Percentiles rank a stretch among this genome's conserved stretches.
Conservation (phyloP, 768 basidiomycete genomes). For the Amanita rubescens region DNA sequence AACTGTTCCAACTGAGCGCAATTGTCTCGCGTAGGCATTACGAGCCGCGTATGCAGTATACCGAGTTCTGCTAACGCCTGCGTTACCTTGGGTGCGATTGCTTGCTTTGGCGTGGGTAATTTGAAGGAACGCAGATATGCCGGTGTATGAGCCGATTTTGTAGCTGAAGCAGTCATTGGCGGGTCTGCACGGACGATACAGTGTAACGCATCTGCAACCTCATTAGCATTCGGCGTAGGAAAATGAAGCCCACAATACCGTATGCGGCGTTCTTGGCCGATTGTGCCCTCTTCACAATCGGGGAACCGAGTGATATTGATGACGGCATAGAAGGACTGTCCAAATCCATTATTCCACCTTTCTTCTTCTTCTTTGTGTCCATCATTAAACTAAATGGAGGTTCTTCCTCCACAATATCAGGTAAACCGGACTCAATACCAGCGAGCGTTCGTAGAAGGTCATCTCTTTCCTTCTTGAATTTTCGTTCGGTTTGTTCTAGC, state of each 20-base stretch:
- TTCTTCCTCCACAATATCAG: constrained; percentile 69
- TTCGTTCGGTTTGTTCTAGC: constrained; percentile 88
- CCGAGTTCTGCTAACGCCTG: constrained; percentile 74
- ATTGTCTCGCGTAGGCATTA: constrained; percentile 92
- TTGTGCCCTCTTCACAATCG: constrained; percentile 34
- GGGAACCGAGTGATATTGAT: constrained; percentile 21
- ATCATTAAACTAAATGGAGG: constrained; percentile 35
- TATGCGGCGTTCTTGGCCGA: constrained; percentile 51
- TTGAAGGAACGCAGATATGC: constrained; percentile 85
- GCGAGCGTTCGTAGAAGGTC: constrained; percentile 77
- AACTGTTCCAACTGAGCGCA: constrained; percentile 66
- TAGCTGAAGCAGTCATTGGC: constrained; percentile 42
- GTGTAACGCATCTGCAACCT: constrained; percentile 49
- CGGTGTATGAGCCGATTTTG: constrained; percentile 73
- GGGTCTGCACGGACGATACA: constrained; percentile 69
- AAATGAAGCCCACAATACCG: constrained; percentile 31
- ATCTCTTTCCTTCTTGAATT: constrained; percentile 83
- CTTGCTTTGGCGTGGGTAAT: constrained; percentile 70
- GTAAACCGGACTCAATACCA: constrained; percentile 82
- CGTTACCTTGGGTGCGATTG: constrained; percentile 67
- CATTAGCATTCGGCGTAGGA: neutral
- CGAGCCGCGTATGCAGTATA: constrained; percentile 63
- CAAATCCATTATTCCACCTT: constrained; percentile 30
- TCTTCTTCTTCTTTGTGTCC: constrained; percentile 59
- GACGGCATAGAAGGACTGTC: constrained; percentile 47